Base-by-base conservation (phyloP, 1,139 yeast genomes). In the Pichia sp. region DNA sequence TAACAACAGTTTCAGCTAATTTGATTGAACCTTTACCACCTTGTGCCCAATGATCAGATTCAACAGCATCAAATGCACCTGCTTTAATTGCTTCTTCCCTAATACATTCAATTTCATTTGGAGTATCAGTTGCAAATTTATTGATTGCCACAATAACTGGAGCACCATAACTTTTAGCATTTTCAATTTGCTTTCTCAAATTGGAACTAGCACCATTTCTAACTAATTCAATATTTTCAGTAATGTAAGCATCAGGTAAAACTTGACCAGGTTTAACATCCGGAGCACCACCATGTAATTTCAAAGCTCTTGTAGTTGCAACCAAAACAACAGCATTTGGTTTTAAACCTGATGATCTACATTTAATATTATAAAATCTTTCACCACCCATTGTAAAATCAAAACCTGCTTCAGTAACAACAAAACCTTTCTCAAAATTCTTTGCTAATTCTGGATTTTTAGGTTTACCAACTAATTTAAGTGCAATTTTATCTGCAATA, bases 341-440 rank as follows among this genome's bases (percentile, higher is more conserved):
- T 46, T 69, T 68, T 48, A 77, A 66, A 2, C 86, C 89, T 33
- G 85, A 78, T 8, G 86, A 69, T 62, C 91, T 75, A 56, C 89
- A 80, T 64, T 83, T 83, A 59, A 83, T 82, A 62, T 82, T 79
- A 64, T 80, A 75, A 62, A 82, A 82, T 61, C 93, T 71, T 66
- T 83, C 93, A 54, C 93, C 93, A 52, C 93, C 93, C 93, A 83
- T 83, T 33, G 91, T 81, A 62, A 83, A 83, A 60, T 83, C 93
- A 57, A 83, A 83, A 35, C 93, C 93, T 18, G 91, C 91, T 61
- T 83, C 93, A 34, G 93, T 83, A 39, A 83, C 81, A 41, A 83
- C 93, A 52, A 71, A 83, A 42, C 91, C 91, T 34, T 64, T 59
- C 44, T 63, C 62, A 14, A 34, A 28, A n/a, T 31, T 15, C n/a